Base-by-base conservation (phyloP, 73 alveolate genomes). In the Paraurostyla sp. region DNA sequence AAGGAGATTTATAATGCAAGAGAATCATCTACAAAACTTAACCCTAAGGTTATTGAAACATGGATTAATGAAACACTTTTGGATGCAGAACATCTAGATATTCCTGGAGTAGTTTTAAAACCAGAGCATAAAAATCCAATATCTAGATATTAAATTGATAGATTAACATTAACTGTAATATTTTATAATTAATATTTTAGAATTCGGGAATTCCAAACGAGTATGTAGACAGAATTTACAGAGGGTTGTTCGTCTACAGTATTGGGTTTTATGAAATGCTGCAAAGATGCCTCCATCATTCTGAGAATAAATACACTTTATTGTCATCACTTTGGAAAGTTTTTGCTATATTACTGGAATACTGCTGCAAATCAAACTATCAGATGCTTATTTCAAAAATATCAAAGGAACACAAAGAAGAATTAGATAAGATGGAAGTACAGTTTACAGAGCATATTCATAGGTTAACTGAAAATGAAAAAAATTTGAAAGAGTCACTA, bases 261-360 rank as follows among this genome's bases (percentile, higher is more conserved):
- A 76, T 93, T 45, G 97, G 97, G 22, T 93, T 93, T 69, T 93
- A 92, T 60, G 97, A 93, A 54, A 80, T 89, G 83, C 88, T 93
- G 3, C 45, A 89, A 33, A 80, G 51, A 40, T 58, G 87, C 13
- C 83, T 93, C 13, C 86, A 73, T 25, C 95, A 93, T 56, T 52
- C 94, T 40, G 87, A 83, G 20, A 56, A 93, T 22, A 82, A 65
- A 23, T 85, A 68, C 71, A 23, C 71, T 4, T 33, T 93, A 15
- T 40, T 76, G 6, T 45, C 93, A 20, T 35, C 76, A 23, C 68
- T 93, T 42, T 93, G 97, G 97, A 89, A 75, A 33, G 97, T 93
- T 0, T 93, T 60, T 73, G 84, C 92, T 36, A 93, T 93, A 30
- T 68, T 93, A 43, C 92, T 93, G 1, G 97, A 93, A 63, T 93